Percentiles rank a stretch among this genome's conserved stretches.
These are phyloP conservation scores for Collybia nuda DNA, from an alignment of 768 basidiomycete genomes.

Conservation along the genomic window DNA sequence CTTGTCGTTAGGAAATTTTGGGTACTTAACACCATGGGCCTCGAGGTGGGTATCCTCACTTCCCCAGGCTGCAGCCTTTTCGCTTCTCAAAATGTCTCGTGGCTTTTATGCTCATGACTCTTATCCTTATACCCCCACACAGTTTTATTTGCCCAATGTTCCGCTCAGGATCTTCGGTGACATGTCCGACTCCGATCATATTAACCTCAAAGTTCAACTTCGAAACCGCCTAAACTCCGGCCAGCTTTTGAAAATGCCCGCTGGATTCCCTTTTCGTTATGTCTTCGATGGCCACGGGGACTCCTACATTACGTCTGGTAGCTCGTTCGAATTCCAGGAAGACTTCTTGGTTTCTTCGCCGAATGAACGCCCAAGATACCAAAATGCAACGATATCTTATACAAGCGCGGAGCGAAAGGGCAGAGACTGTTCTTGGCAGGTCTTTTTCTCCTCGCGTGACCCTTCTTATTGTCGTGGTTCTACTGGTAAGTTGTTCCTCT, in stretches of 20 bases:
- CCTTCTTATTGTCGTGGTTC: conserved; percentile 16
- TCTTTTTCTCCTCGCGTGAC: conserved; percentile 23
- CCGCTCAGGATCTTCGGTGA: not conserved
- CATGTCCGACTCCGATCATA: conserved; percentile 12
- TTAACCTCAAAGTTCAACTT: conserved; percentile 24
- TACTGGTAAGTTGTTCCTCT: conserved; percentile 20
- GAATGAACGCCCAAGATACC: conserved; percentile 17
- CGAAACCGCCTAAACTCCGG: conserved; percentile 28
- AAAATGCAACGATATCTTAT: conserved; percentile 26
- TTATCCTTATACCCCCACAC: conserved; percentile 5
- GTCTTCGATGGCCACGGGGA: conserved; percentile 19
- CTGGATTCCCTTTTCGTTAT: conserved; percentile 36
- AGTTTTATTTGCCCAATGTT: not conserved
- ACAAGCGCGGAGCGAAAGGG: conserved; percentile 11
- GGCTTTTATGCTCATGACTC: conserved; percentile 3
- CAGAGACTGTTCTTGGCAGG: conserved; percentile 30
- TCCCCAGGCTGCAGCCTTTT: not conserved
- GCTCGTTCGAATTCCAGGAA: conserved; percentile 36
- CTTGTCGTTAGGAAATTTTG: not conserved
- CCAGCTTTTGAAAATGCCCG: conserved; percentile 27
- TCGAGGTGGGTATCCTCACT: not conserved
- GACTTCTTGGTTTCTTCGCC: conserved; percentile 17
- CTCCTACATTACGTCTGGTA: conserved; percentile 22
- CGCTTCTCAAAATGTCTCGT: conserved; percentile 4
- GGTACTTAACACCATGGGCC: conserved; percentile 11